These are phyloP conservation scores for Cicer pinnatifidum DNA, from an alignment of 306 rosid species.

Conservation along the genomic window DNA sequence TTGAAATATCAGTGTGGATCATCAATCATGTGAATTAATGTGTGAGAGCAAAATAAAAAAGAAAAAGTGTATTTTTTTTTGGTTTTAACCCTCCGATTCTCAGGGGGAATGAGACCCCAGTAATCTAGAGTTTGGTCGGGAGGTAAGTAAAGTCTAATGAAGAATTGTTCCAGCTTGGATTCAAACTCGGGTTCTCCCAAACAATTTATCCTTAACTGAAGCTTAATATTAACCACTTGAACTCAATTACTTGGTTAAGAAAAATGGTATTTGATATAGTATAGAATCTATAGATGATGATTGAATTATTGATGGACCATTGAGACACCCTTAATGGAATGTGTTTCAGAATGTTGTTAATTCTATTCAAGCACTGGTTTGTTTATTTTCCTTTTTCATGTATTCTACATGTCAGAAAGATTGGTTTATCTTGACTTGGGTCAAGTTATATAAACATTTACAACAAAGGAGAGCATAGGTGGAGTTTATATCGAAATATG, in stretches of 20 bases:
- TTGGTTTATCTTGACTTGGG: background rate
- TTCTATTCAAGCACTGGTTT: constrained; percentile 22
- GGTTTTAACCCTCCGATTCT: no score
- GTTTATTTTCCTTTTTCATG: constrained; percentile 4
- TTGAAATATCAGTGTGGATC: background rate
- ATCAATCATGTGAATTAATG: background rate
- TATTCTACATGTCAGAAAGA: background rate
- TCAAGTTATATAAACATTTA: constrained; percentile 1
- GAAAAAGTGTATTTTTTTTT: background rate
- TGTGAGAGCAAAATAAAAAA: background rate
- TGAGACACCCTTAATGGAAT: constrained; percentile 28
- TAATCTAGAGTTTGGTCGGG: no score
- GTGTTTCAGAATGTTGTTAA: constrained; percentile 26
- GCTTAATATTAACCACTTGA: no score
- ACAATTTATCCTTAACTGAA: no score
- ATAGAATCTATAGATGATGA: background rate
- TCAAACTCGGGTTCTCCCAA: no score
- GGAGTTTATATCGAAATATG: background rate
- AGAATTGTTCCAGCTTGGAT: no score
- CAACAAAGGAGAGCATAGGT: constrained; percentile 5
- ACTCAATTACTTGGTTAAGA: no score
- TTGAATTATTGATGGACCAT: constrained; percentile 5
- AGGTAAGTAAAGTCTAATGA: no score
- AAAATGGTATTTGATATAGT: background rate
- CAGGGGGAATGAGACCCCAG: no score